Percentiles rank a stretch among this genome's conserved stretches.
phyloP scores from a whole-genome alignment of 176 grass and related monocot species.

The Calamus simplicifolius region DNA sequence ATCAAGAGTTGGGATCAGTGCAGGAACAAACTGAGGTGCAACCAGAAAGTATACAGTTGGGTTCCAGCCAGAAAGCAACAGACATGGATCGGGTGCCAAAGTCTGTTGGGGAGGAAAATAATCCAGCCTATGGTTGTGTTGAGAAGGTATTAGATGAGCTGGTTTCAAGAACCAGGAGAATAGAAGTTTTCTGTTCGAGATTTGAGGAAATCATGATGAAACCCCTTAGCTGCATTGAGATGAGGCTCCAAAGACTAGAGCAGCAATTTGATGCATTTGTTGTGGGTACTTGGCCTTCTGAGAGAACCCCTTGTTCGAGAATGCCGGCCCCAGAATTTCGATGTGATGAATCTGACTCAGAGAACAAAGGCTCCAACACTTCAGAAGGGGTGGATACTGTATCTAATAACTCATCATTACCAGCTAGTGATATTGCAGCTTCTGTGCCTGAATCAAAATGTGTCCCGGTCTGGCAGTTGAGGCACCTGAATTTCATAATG shows the following conservation, averaged over 20 bases:
- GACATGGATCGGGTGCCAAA: conserved; percentile 13
- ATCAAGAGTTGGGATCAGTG: conserved; percentile 11
- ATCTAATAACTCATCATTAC: conserved; percentile 27
- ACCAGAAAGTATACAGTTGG: conserved; percentile 3
- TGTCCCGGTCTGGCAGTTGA: conserved; percentile 29
- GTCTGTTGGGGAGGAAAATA: conserved; percentile 14
- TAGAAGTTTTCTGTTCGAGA: conserved; percentile 65
- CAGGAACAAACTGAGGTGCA: conserved; percentile 27
- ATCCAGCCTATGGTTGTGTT: conserved; percentile 25
- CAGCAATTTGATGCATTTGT: conserved; percentile 39
- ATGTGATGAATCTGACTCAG: conserved; percentile 12
- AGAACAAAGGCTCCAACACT: conserved; percentile 24
- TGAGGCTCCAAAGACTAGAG: conserved; percentile 56
- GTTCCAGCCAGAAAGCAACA: conserved; percentile 18
- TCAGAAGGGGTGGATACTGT: conserved; percentile 19
- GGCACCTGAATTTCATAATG: conserved; percentile 13
- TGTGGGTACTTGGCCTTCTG: conserved; percentile 31
- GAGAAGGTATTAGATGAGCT: conserved; percentile 68
- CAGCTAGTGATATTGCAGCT: conserved; percentile 9
- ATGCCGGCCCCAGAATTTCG: conserved; percentile 21
- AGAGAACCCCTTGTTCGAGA: conserved; percentile 16
- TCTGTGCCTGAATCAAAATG: conserved; percentile 10
- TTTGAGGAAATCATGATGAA: conserved; percentile 68
- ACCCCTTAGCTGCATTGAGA: conserved; percentile 54
- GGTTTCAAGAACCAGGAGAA: conserved; percentile 60